Evolutionary conservation across 768 basidiomycete genomes (phyloP).

Genomic region (Calocybe indica): DNA sequence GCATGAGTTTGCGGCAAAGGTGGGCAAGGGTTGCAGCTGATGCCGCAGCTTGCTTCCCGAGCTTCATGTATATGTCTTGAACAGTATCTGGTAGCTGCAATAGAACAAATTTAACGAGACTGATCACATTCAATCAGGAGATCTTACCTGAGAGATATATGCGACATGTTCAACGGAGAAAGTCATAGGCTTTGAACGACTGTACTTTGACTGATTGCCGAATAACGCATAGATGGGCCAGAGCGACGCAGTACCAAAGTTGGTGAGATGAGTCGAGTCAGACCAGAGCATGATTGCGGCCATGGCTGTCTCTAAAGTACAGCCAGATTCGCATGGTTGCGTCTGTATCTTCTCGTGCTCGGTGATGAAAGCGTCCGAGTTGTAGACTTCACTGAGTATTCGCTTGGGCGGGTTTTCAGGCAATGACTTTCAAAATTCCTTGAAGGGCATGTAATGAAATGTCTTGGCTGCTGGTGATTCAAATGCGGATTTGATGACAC

Average conservation of each 20-base stretch:
- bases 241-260: slow-evolving; percentile 26
- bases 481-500: neutral
- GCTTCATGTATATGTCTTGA: slow-evolving; percentile 15
- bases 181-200: slow-evolving; percentile 17
- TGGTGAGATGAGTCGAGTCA: slow-evolving; percentile 27
- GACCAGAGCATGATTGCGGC: slow-evolving; percentile 25
- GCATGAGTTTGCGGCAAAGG: slow-evolving; percentile 24
- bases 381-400: slow-evolving; percentile 14
- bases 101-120: neutral
- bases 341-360: slow-evolving; percentile 10
- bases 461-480: neutral
- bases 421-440: slow-evolving; percentile 9
- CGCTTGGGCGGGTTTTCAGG: neutral
- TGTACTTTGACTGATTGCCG: slow-evolving; percentile 33
- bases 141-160: slow-evolving; percentile 30
- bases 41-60: slow-evolving; percentile 2
- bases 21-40: slow-evolving; percentile 18
- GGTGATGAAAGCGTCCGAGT: slow-evolving; percentile 11
- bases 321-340: slow-evolving; percentile 6
- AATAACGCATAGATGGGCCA: slow-evolving; percentile 37
- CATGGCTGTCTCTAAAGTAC: slow-evolving; percentile 17
- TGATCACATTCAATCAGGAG: neutral
- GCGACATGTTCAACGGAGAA: slow-evolving; percentile 30
- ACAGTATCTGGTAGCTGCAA: slow-evolving; percentile 23
- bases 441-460: slow-evolving; percentile 15